phyloP scores from a whole-genome alignment of 1,139 yeast species.

The Hemisphaericaspora subhashii region DNA sequence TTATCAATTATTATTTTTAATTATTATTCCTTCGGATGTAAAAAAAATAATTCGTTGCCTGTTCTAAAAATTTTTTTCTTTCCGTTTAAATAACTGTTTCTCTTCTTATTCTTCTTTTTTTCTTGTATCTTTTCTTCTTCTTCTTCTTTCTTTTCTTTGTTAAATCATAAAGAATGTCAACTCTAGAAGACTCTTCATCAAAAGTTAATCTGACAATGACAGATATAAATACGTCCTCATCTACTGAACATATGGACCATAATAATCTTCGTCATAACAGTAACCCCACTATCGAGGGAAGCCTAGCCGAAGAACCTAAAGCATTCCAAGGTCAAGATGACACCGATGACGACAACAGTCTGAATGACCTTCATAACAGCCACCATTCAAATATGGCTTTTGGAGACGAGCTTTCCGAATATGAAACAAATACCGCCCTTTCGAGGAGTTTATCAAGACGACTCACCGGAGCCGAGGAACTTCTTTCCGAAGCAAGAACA shows the following conservation, averaged over 20 bases:
- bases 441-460: conserved; percentile 30
- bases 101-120: background rate
- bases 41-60: too few relatives aligned
- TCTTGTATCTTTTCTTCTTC: background rate
- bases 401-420: conserved; percentile 27
- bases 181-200: background rate
- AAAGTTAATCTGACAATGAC: background rate
- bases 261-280: background rate
- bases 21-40: too few relatives aligned
- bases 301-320: background rate
- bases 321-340: background rate
- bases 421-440: conserved; percentile 26
- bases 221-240: background rate
- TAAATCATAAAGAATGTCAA: background rate
- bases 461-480: conserved; percentile 32
- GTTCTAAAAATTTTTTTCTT: too few relatives aligned
- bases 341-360: background rate
- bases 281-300: background rate
- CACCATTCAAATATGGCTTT: too few relatives aligned
- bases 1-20: too few relatives aligned
- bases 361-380: background rate
- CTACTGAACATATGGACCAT: background rate
- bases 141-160: background rate
- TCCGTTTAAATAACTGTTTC: too few relatives aligned
- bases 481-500: conserved; percentile 26